phyloP scores from a whole-genome alignment of 176 grass and related monocot genomes.

The Elymus sibiricus region DNA sequence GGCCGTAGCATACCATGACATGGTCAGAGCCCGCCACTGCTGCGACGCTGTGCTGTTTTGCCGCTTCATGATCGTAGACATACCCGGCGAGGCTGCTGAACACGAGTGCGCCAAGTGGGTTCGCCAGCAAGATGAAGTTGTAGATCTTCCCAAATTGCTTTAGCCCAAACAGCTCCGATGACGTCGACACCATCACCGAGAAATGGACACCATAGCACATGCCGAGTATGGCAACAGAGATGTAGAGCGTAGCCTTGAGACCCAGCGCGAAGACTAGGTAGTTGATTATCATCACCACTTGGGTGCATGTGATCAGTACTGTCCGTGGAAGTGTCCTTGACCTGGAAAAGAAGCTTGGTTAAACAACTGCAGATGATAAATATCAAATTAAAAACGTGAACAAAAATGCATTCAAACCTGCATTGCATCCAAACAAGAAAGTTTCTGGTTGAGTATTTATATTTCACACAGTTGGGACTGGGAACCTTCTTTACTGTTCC shows the following conservation, averaged over 20 bases:
- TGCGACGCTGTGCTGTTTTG: constrained; percentile 52
- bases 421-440: constrained; percentile 11
- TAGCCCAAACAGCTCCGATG: constrained; percentile 85
- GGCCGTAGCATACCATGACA: constrained; percentile 55
- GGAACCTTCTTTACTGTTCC: neutral
- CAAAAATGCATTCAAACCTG: neutral
- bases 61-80: constrained; percentile 69
- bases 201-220: constrained; percentile 76
- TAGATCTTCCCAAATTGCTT: constrained; percentile 89
- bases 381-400: neutral
- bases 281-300: constrained; percentile 76
- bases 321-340: constrained; percentile 74
- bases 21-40: constrained; percentile 25
- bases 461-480: neutral
- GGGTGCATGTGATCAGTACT: constrained; percentile 58
- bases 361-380: neutral
- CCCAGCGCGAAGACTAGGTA: constrained; percentile 75
- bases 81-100: constrained; percentile 79
- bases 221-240: constrained; percentile 55
- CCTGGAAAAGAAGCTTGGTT: constrained; percentile 48
- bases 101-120: constrained; percentile 63
- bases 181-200: constrained; percentile 76
- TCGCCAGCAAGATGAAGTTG: constrained; percentile 74
- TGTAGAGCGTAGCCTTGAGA: constrained; percentile 43
- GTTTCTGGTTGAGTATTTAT: neutral